Conservation (phyloP, 352 stramenopile species). For the Pilasporangium apinafurcum region DNA sequence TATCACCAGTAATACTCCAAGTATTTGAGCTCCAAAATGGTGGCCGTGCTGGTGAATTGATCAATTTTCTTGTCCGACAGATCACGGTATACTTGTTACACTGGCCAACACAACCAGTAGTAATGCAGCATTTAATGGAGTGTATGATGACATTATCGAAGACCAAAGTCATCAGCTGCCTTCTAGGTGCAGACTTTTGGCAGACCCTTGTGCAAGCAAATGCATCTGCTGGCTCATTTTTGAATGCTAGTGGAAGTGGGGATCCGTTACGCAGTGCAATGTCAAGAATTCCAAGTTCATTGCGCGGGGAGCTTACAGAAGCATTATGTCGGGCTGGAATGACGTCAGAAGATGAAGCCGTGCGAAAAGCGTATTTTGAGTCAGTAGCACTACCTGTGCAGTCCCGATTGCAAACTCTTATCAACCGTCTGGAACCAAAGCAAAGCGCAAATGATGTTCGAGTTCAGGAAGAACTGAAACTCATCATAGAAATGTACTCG, state of each 20-base stretch:
- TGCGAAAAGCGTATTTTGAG: slow-evolving; percentile 45
- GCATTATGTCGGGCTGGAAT: slow-evolving; percentile 70
- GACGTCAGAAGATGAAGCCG: slow-evolving; percentile 35
- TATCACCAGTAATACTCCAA: slow-evolving; percentile 44
- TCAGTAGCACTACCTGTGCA: slow-evolving; percentile 44
- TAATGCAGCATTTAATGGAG: slow-evolving; percentile 81
- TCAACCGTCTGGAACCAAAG: slow-evolving; percentile 54
- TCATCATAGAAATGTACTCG: slow-evolving; percentile 74
- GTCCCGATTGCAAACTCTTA: slow-evolving; percentile 41
- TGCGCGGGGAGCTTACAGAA: slow-evolving; percentile 62
- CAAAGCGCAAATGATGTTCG: slow-evolving; percentile 54
- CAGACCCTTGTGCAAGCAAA: slow-evolving; percentile 71
- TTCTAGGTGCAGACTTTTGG: slow-evolving; percentile 56
- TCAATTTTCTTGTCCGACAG: slow-evolving; percentile 70
- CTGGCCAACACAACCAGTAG: slow-evolving; percentile 75
- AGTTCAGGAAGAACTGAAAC: slow-evolving; percentile 67
- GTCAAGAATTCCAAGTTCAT: slow-evolving; percentile 42
- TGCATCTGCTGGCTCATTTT: slow-evolving; percentile 47
- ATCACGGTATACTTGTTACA: slow-evolving; percentile 66
- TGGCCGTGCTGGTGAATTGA: slow-evolving; percentile 41
- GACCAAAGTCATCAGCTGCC: slow-evolving; percentile 46
- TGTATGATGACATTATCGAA: slow-evolving; percentile 67
- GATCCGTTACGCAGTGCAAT: slow-evolving; percentile 40
- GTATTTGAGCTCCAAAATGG: slow-evolving; percentile 59
- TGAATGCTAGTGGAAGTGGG: slow-evolving; percentile 12